Percentiles rank a stretch among this genome's conserved stretches.
These are phyloP conservation scores for Alternaria conjuncta DNA, from an alignment of 2,329 filamentous ascomycete species.

Conservation along the genomic window DNA sequence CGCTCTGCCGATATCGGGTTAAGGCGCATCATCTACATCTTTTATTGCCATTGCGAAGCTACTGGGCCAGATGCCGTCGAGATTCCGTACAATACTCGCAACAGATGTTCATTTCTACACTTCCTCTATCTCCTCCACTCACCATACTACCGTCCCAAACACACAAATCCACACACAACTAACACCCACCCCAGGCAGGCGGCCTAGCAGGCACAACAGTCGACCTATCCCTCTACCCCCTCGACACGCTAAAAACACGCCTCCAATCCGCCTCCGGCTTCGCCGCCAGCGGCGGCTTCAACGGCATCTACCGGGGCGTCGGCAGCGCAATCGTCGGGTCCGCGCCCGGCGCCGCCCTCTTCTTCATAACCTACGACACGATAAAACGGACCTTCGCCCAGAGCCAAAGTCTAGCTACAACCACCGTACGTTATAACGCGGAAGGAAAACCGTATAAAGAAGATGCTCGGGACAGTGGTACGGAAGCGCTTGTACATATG, in stretches of 20 bases:
- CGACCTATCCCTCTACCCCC: slow-evolving; percentile 94
- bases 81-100: not conserved
- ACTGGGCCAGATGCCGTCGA: too few species aligned
- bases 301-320: slow-evolving; percentile 90
- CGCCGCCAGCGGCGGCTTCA: slow-evolving; percentile 83
- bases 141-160: too few species aligned
- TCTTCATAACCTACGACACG: slow-evolving; percentile 94
- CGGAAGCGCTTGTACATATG: slow-evolving; percentile 70
- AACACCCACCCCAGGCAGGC: slow-evolving; percentile 68
- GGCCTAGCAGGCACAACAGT: slow-evolving; percentile 93
- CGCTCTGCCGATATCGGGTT: not conserved
- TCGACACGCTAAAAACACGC: slow-evolving; percentile 98
- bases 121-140: too few species aligned
- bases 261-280: slow-evolving; percentile 84
- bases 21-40: not conserved
- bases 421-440: slow-evolving; percentile 26
- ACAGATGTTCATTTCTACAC: not conserved
- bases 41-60: not conserved
- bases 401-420: not conserved
- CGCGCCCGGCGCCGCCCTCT: slow-evolving; percentile 91
- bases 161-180: not conserved
- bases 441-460: slow-evolving; percentile 37
- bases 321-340: slow-evolving; percentile 89
- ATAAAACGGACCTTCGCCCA: slow-evolving; percentile 56
- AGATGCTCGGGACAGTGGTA: slow-evolving; percentile 10